phyloP scores from a whole-genome alignment of 192 early-diverging fungal genomes.

The Powellomyces hirtus region DNA sequence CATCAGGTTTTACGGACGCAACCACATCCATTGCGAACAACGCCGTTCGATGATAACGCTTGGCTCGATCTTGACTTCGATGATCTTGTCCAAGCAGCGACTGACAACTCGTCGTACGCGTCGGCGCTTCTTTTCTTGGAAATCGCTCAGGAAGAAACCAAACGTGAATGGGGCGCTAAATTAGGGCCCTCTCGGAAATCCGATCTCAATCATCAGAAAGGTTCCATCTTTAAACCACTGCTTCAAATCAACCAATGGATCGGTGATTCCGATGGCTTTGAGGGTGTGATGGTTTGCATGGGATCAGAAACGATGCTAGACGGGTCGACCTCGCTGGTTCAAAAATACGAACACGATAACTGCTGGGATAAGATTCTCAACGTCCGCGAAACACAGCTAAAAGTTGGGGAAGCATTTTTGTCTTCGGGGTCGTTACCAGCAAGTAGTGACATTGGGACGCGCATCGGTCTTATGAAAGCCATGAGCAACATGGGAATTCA shows the following conservation, averaged over 20 bases:
- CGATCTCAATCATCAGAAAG: background rate
- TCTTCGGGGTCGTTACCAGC: no score
- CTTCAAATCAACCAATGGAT: conserved; percentile 28
- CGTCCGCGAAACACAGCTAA: conserved; percentile 18
- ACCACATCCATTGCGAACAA: background rate
- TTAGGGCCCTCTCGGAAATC: background rate
- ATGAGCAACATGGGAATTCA: conserved; percentile 31
- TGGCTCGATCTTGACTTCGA: conserved; percentile 43
- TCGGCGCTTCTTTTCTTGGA: conserved; percentile 37
- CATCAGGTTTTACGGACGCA: conserved; percentile 22
- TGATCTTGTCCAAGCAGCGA: conserved; percentile 18
- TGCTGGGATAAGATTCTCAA: conserved; percentile 25
- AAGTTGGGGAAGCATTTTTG: background rate
- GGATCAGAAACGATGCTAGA: conserved; percentile 20
- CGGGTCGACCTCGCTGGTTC: background rate
- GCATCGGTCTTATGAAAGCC: conserved; percentile 26
- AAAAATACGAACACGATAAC: conserved; percentile 24
- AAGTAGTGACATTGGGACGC: no score
- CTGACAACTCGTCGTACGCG: conserved; percentile 14
- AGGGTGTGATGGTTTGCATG: conserved; percentile 30
- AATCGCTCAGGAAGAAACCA: conserved; percentile 15
- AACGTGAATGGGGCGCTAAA: background rate
- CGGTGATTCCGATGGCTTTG: conserved; percentile 37
- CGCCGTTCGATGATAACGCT: conserved; percentile 25
- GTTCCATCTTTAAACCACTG: conserved; percentile 2